Evolutionary conservation across 108 stramenopile species (phyloP).

Genomic region (Chaetoceros tenuissimus): DNA sequence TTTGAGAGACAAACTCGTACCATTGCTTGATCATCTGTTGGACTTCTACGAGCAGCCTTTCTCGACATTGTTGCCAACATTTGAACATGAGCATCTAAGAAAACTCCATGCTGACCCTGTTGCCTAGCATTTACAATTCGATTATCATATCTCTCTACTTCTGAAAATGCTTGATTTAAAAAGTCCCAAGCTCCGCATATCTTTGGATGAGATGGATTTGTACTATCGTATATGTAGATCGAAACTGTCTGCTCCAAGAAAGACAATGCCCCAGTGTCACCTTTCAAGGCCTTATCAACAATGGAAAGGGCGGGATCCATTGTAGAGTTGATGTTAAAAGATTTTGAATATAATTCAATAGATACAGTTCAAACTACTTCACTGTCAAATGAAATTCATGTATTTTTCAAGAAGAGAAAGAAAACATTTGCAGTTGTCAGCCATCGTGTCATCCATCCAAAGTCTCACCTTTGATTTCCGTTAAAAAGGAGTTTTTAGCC

Average conservation of each 20-base stretch:
- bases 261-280: constrained; percentile 49
- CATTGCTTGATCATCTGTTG: constrained; percentile 37
- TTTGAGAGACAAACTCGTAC: constrained; percentile 56
- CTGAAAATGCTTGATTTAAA: constrained; percentile 68
- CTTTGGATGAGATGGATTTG: constrained; percentile 23
- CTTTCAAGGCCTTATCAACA: constrained; percentile 49
- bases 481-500: too few species aligned
- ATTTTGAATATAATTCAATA: too few species aligned
- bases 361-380: too few species aligned
- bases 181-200: constrained; percentile 81
- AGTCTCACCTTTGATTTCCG: too few species aligned
- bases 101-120: not conserved
- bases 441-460: too few species aligned
- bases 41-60: constrained; percentile 55
- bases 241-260: constrained; percentile 66
- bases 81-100: constrained; percentile 31
- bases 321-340: not conserved
- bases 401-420: too few species aligned
- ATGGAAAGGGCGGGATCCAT: constrained; percentile 43
- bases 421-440: too few species aligned
- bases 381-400: too few species aligned
- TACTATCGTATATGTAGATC: constrained; percentile 67
- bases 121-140: constrained; percentile 2
- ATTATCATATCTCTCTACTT: constrained; percentile 56
- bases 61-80: constrained; percentile 60